A percentile compares a stretch with the other conserved stretches of the same genome.
phyloP scores from a whole-genome alignment of 257 asterid genomes.

The Petunia axillaris region DNA sequence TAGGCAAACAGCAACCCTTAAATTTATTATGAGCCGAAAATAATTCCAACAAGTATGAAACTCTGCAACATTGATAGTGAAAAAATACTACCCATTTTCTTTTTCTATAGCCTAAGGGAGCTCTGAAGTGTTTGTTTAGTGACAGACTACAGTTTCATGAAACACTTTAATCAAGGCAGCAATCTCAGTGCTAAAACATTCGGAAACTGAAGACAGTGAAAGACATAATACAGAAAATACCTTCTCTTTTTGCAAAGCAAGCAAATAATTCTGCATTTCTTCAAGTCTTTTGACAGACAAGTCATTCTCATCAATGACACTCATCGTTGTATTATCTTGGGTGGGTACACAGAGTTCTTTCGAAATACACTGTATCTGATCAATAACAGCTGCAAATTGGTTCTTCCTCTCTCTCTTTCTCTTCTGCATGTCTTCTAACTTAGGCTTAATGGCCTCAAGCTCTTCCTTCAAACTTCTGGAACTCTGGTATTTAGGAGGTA shows the following conservation, averaged over 20 bases:
- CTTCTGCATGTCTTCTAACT: constrained; percentile 65
- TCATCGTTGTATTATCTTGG: constrained; percentile 30
- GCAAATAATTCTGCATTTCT: constrained; percentile 56
- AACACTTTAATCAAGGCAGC: not conserved
- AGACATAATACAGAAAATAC: constrained; percentile 37
- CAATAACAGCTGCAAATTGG: constrained; percentile 61
- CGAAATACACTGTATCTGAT: constrained; percentile 59
- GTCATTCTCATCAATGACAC: constrained; percentile 61
- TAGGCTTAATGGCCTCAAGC: constrained; percentile 64
- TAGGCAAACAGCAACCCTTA: constrained; percentile 19
- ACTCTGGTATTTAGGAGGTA: constrained; percentile 41
- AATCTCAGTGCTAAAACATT: not conserved
- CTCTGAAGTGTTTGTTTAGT: not conserved
- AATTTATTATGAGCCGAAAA: constrained; percentile 18
- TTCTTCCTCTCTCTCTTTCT: constrained; percentile 63
- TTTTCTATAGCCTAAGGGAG: not conserved
- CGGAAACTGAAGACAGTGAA: not conserved
- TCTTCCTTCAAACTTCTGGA: constrained; percentile 66
- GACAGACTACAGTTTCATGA: not conserved
- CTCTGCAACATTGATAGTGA: not conserved
- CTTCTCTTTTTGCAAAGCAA: constrained; percentile 68
- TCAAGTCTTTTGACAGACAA: constrained; percentile 70
- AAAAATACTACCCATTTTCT: not conserved
- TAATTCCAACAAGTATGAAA: constrained; percentile 12
- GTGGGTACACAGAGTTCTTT: constrained; percentile 59